Base-by-base conservation (phyloP, 73 alveolate genomes). In the Symbiodinium pilosum region DNA sequence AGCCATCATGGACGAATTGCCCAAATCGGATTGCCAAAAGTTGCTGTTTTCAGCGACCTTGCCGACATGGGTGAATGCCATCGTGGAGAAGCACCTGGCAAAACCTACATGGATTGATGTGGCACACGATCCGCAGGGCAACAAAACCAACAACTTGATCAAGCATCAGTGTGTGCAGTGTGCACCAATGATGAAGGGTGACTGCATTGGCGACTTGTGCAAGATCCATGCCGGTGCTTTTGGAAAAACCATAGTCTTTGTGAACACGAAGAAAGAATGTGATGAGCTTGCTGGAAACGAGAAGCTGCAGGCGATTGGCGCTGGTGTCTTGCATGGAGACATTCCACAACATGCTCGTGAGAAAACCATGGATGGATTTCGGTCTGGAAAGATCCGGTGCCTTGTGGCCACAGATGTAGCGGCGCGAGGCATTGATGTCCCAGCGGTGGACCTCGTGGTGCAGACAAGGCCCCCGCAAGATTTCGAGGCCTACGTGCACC, bases 391-490 rank as follows among this genome's bases (percentile, higher is more conserved):
- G 98, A 99, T 99, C 88, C 99, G 99, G 39, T 99, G 99, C 54
- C 99, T 99, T 84, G 99, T 99, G 34, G 99, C 99, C 21, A 99
- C 99, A 21, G 99, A 99, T 99, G 99, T 99, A 41, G 99, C 99
- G 2, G 99, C 99, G 4, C 99, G 99, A 28, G 99, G 99, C 26
- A 99, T 99, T 47, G 99, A 99, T 99, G 99, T 99, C 84, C 99
- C 99, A 1, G 99, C 99, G 26, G 99, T 99, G 36, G 99, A 99
- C 77, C 99, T 99, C 92, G 99, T 99, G 86, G 99, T 99, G 71
- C 99, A 99, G 99, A 99, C 99, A 32, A 99, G 99, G 83, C 99
- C 99, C 2, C 99, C 99, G n/a, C 98, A 99, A 93, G 99, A 99
- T 68, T 99, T 99, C 52, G 99, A 99, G 94, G 99, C 99, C 9